Evolutionary conservation across 169 alveolate species (phyloP).

Genomic region (Babesia caballi): DNA sequence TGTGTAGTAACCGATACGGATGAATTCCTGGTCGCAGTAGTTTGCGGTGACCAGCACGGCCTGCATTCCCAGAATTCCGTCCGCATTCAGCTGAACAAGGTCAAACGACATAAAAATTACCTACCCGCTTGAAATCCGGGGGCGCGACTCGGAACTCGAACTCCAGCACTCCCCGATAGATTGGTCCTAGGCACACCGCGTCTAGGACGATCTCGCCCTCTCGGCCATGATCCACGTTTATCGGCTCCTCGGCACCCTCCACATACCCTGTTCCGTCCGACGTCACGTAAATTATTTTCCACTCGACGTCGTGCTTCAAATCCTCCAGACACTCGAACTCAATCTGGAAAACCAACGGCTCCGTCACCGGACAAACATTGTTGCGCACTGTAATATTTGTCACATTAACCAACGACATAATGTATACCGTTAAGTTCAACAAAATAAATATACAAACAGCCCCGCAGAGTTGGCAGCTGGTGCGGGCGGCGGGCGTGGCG

Average conservation of each 20-base stretch:
- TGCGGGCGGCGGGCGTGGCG: too few species aligned
- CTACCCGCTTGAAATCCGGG: slow-evolving; percentile 90
- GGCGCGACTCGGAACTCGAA: slow-evolving; percentile 90
- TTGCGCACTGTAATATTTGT: slow-evolving; percentile 89
- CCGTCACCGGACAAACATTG: slow-evolving; percentile 86
- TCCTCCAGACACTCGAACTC: slow-evolving; percentile 89
- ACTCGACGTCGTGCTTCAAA: slow-evolving; percentile 88
- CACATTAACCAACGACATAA: slow-evolving; percentile 93
- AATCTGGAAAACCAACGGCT: slow-evolving; percentile 90
- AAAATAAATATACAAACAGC: too few species aligned
- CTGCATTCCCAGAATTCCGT: slow-evolving; percentile 92
- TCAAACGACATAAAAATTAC: not conserved
- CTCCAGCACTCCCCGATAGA: slow-evolving; percentile 89
- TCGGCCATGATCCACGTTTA: slow-evolving; percentile 10
- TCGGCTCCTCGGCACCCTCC: not conserved
- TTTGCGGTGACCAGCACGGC: slow-evolving; percentile 93
- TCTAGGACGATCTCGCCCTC: slow-evolving; percentile 91
- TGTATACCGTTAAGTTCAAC: too few species aligned
- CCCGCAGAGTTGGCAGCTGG: too few species aligned
- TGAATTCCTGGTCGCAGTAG: slow-evolving; percentile 92
- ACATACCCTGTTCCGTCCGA: slow-evolving; percentile 69
- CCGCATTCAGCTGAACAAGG: slow-evolving; percentile 71
- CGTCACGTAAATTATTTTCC: slow-evolving; percentile 86
- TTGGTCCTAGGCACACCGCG: slow-evolving; percentile 91
- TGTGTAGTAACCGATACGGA: slow-evolving; percentile 96